Percentiles rank a stretch among this genome's conserved stretches.
phyloP scores from a whole-genome alignment of 441 rosid genomes.

The Geranium incanum region DNA sequence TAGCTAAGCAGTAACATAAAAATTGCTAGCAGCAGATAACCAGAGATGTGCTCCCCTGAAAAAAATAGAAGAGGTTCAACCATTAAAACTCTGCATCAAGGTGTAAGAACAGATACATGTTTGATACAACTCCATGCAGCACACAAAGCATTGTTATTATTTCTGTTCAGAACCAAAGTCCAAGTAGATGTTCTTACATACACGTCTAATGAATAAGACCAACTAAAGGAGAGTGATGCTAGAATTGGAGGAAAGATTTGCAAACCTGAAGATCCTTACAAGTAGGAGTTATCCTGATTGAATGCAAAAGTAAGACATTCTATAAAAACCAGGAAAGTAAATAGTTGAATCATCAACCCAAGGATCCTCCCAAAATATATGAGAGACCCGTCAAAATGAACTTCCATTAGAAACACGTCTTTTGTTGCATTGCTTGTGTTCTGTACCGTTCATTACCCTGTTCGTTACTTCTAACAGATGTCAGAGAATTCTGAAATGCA shows the following conservation, averaged over 20 bases:
- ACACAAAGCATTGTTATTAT: background rate
- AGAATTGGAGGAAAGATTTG: no score
- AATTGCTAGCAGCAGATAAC: background rate
- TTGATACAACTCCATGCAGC: no score
- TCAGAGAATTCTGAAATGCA: conserved; percentile 77
- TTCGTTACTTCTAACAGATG: conserved; percentile 36
- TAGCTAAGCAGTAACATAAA: no score
- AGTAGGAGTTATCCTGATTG: no score
- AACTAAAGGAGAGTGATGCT: no score
- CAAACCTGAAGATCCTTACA: background rate
- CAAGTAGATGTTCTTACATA: no score
- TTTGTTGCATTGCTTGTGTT: background rate
- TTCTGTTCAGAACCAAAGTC: background rate
- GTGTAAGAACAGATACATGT: background rate
- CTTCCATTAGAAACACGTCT: background rate
- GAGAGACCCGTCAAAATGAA: background rate
- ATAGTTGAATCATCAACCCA: no score
- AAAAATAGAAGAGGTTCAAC: background rate
- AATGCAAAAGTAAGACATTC: no score
- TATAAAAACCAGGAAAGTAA: no score
- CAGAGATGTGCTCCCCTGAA: background rate
- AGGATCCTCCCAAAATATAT: no score
- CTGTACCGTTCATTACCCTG: background rate
- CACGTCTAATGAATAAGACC: no score
- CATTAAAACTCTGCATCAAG: background rate